Evolutionary conservation across 2,329 filamentous ascomycete genomes (phyloP).

Genomic region (Exophiala dermatitidis): DNA sequence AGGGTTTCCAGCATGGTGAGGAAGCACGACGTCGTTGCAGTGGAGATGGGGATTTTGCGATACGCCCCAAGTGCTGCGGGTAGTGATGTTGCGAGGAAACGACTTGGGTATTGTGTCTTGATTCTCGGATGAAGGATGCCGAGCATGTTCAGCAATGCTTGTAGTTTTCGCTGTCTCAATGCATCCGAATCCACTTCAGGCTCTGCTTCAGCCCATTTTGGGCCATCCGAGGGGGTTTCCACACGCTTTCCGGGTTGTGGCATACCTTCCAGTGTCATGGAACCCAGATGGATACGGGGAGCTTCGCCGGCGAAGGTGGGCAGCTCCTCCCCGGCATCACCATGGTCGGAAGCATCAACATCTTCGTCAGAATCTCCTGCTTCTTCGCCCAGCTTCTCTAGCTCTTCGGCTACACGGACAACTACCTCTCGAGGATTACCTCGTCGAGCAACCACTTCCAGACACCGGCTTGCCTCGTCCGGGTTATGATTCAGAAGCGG

Average conservation of each 20-base stretch:
- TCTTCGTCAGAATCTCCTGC: constrained; percentile 30
- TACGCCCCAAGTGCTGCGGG: constrained; percentile 56
- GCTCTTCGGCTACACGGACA: constrained; percentile 54
- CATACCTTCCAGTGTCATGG: constrained; percentile 26
- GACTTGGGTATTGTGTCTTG: constrained; percentile 57
- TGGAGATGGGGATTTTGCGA: constrained; percentile 46
- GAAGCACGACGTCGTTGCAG: constrained; percentile 51
- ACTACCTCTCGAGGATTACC: constrained; percentile 61
- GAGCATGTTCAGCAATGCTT: constrained; percentile 46
- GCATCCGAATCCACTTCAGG: constrained; percentile 32
- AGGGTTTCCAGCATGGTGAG: constrained; percentile 53
- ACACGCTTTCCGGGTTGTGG: constrained; percentile 5
- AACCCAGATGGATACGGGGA: constrained; percentile 26
- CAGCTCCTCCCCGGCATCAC: constrained; percentile 33
- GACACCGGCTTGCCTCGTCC: constrained; percentile 45
- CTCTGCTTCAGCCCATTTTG: constrained; percentile 9
- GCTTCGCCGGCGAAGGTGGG: constrained; percentile 27
- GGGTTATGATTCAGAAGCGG: constrained; percentile 48
- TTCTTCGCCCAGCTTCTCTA: constrained; percentile 50
- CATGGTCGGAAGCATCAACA: constrained; percentile 27
- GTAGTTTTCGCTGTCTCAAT: constrained; percentile 43
- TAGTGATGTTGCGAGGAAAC: constrained; percentile 57
- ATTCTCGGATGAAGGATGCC: constrained; percentile 53
- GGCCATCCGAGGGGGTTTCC: not conserved
- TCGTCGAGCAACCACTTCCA: constrained; percentile 54